These are phyloP conservation scores for Rhexocercosporidium sp. DNA, from an alignment of 2,329 filamentous ascomycete species.

Conservation along the genomic window DNA sequence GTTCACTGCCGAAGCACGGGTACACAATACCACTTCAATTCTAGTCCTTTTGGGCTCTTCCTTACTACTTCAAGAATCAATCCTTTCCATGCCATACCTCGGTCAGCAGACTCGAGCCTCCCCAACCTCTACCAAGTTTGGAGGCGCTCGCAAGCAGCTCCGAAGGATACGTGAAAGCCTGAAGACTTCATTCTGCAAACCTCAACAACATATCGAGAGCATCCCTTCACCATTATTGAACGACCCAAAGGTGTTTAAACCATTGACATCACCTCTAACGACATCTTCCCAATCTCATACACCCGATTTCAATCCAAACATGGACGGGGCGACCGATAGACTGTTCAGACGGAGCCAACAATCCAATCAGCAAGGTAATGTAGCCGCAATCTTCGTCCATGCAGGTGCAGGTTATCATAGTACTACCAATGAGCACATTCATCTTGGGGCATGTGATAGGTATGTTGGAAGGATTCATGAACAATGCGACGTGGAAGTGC, in stretches of 20 bases:
- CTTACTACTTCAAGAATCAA: neutral
- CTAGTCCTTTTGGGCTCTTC: neutral
- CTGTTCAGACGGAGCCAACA: slow-evolving; percentile 27
- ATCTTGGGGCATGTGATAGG: slow-evolving; percentile 88
- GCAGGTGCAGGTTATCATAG: slow-evolving; percentile 96
- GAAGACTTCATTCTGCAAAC: slow-evolving; percentile 28
- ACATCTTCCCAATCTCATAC: neutral
- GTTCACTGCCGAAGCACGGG: neutral
- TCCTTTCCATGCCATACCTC: slow-evolving; percentile 5
- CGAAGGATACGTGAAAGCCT: slow-evolving; percentile 30
- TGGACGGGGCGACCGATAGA: slow-evolving; percentile 40
- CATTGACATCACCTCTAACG: slow-evolving; percentile 1
- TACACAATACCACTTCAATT: neutral
- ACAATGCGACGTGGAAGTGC: neutral
- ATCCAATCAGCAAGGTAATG: slow-evolving; percentile 32
- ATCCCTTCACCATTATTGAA: slow-evolving; percentile 25
- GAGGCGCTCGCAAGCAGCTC: slow-evolving; percentile 27
- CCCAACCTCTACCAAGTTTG: slow-evolving; percentile 21
- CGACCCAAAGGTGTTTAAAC: slow-evolving; percentile 17
- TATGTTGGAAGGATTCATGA: slow-evolving; percentile 54
- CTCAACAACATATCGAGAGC: slow-evolving; percentile 19
- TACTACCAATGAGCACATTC: slow-evolving; percentile 79
- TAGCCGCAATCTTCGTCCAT: slow-evolving; percentile 89
- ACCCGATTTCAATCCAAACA: slow-evolving; percentile 12
- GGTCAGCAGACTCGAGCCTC: slow-evolving; percentile 16